These are phyloP conservation scores for Aotearoamyces nothofagi DNA, from an alignment of 2,329 filamentous ascomycete genomes.

Conservation along the genomic window DNA sequence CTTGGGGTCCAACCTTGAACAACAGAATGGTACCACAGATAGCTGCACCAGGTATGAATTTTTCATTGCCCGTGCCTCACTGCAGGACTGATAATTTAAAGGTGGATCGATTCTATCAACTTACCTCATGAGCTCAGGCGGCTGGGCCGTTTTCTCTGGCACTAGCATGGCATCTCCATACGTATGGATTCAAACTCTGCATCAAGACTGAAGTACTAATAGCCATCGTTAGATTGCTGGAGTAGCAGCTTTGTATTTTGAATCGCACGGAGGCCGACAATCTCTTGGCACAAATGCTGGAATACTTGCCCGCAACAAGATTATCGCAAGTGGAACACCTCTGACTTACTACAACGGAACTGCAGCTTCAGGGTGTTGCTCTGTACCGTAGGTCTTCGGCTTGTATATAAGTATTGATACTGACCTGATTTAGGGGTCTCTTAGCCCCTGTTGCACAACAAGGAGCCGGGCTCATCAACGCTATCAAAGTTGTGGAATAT, in stretches of 20 bases:
- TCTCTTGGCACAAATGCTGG: conserved; percentile 33
- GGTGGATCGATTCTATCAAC: conserved; percentile 44
- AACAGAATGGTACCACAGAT: conserved; percentile 39
- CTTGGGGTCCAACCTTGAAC: conserved; percentile 47
- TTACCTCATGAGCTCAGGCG: conserved; percentile 27
- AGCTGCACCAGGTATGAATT: conserved; percentile 37
- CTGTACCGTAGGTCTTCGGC: conserved; percentile 31
- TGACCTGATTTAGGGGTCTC: conserved; percentile 2
- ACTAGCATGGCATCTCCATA: conserved; percentile 47
- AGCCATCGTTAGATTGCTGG: too few relatives aligned
- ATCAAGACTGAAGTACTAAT: too few relatives aligned
- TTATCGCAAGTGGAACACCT: too few relatives aligned
- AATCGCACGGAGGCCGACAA: conserved; percentile 38
- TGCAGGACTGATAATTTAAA: too few relatives aligned
- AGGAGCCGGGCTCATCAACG: conserved; percentile 43
- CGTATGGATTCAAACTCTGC: too few relatives aligned
- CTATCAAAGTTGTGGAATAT: conserved; percentile 39
- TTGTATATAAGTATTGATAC: conserved; percentile 32
- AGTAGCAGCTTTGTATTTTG: too few relatives aligned
- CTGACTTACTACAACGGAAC: too few relatives aligned
- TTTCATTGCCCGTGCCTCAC: too few relatives aligned
- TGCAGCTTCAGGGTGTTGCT: conserved; percentile 32
- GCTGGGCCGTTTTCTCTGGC: conserved; percentile 35
- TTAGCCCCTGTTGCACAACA: conserved; percentile 43
- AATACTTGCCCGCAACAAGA: conserved; percentile 34